phyloP scores from a whole-genome alignment of 257 asterid species.

The Salvia rosmarinus region DNA sequence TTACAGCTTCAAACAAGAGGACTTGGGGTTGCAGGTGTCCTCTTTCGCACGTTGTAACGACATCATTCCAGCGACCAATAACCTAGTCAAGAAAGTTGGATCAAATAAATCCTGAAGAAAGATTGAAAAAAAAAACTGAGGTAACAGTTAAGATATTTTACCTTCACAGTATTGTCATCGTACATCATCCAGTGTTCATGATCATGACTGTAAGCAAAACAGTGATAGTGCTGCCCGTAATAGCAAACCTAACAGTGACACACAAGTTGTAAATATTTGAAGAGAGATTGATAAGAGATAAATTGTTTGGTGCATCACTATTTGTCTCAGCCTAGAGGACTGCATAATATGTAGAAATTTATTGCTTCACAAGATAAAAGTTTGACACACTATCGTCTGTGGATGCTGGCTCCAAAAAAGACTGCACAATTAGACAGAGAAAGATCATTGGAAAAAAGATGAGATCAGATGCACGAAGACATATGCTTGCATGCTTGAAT shows the following conservation, averaged over 20 bases:
- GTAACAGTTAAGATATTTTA: conserved; percentile 33
- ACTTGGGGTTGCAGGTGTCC: conserved; percentile 97
- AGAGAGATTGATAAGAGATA: neutral
- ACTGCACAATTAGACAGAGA: neutral
- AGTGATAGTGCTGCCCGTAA: conserved; percentile 95
- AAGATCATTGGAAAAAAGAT: conserved; percentile 2
- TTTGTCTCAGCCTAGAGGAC: conserved; percentile 6
- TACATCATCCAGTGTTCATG: conserved; percentile 88
- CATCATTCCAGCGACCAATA: conserved; percentile 88
- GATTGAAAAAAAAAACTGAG: neutral
- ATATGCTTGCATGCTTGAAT: neutral
- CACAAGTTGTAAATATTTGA: neutral
- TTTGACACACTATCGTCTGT: neutral
- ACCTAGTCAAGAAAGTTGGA: conserved; percentile 49
- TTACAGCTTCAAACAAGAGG: conserved; percentile 82
- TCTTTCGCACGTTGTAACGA: conserved; percentile 75
- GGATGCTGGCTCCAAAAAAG: neutral
- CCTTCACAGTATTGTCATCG: conserved; percentile 96
- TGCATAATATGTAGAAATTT: neutral
- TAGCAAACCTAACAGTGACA: conserved; percentile 51
- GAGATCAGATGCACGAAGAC: neutral
- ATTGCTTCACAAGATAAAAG: neutral
- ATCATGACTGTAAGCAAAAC: conserved; percentile 81
- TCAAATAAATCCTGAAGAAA: conserved; percentile 12
- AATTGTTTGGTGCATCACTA: neutral